Evolutionary conservation across 179 eudicot species (phyloP).

Genomic region (Beta lomatogona): DNA sequence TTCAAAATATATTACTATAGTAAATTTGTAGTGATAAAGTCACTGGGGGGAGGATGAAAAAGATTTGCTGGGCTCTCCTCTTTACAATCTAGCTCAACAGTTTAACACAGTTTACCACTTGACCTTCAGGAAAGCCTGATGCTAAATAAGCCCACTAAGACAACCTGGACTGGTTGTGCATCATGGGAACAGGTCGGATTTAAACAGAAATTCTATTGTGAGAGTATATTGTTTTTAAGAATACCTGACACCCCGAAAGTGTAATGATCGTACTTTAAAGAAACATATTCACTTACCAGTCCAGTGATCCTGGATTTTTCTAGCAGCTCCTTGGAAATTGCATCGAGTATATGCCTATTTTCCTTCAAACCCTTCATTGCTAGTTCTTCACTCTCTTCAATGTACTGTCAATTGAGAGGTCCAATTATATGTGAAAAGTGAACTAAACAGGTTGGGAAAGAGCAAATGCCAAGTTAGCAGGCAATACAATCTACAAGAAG

Average conservation of each 20-base stretch:
- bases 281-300: slow-evolving; percentile 48
- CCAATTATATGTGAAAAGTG: not conserved
- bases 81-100: not conserved
- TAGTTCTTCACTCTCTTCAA: slow-evolving; percentile 89
- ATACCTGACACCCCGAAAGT: not conserved
- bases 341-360: slow-evolving; percentile 75
- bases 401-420: slow-evolving; percentile 52
- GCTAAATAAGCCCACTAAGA: not conserved
- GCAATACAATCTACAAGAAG: not conserved
- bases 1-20: not conserved
- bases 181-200: not conserved
- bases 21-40: not conserved
- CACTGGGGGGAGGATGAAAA: not conserved
- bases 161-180: not conserved
- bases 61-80: not conserved
- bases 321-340: slow-evolving; percentile 60
- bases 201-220: not conserved
- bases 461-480: not conserved
- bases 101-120: not conserved
- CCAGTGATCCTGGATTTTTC: slow-evolving; percentile 84
- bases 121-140: not conserved
- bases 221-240: no score
- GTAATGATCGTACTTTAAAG: not conserved
- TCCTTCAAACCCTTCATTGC: slow-evolving; percentile 74
- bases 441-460: not conserved